These are phyloP conservation scores for Pseudogymnoascus sp. DNA, from an alignment of 2,329 filamentous ascomycete genomes.

Conservation along the genomic window DNA sequence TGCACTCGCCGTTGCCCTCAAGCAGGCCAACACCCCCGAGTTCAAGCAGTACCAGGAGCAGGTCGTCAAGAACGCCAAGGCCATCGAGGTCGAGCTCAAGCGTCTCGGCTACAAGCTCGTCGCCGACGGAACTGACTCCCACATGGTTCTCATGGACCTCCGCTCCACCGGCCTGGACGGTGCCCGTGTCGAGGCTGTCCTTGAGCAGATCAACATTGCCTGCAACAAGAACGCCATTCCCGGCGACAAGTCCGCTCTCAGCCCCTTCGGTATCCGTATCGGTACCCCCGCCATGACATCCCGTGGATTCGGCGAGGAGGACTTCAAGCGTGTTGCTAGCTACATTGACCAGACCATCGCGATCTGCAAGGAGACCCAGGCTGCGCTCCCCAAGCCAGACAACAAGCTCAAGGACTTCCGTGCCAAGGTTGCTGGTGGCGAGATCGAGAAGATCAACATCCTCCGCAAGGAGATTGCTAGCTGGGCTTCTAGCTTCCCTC, in stretches of 20 bases:
- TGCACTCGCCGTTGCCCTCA: constrained; percentile 85
- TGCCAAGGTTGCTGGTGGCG: constrained; percentile 73
- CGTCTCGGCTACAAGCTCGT: constrained; percentile 88
- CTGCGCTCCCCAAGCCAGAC: constrained; percentile 80
- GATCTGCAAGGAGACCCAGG: constrained; percentile 84
- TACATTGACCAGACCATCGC: constrained; percentile 90
- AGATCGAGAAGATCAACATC: constrained; percentile 72
- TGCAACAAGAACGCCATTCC: constrained; percentile 99
- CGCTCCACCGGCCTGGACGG: constrained; percentile 82
- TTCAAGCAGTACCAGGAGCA: constrained; percentile 93
- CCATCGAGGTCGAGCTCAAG: constrained; percentile 79
- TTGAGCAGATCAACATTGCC: constrained; percentile 97
- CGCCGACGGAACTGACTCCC: constrained; percentile 90
- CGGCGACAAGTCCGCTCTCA: constrained; percentile 94
- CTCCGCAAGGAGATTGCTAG: constrained; percentile 82
- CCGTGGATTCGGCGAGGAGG: constrained; percentile 83
- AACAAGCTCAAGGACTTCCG: constrained; percentile 99
- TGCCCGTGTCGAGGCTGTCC: constrained; percentile 88
- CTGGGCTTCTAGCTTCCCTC: constrained; percentile 87
- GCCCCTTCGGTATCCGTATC: constrained; percentile 89
- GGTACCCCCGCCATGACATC: constrained; percentile 96
- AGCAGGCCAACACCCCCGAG: constrained; percentile 83
- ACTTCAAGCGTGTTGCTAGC: constrained; percentile 81
- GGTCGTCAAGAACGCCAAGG: constrained; percentile 88
- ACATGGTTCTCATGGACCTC: constrained; percentile 93